These are phyloP conservation scores for Didymella pinodella DNA, from an alignment of 2,329 filamentous ascomycete species.

Conservation along the genomic window DNA sequence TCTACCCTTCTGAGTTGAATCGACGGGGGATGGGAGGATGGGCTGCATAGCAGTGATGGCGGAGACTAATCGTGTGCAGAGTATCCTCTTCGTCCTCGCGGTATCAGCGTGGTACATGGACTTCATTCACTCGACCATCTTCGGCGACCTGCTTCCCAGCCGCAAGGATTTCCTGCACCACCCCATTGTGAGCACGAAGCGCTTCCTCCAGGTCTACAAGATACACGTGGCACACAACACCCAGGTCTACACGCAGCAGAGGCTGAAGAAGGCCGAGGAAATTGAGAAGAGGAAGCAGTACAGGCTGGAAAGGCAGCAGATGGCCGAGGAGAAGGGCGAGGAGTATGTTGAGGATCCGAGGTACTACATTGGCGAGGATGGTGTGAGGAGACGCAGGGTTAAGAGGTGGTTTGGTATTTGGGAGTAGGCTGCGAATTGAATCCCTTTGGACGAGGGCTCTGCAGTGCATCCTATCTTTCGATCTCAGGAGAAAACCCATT, in stretches of 20 bases:
- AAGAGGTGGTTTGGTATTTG: constrained; percentile 91
- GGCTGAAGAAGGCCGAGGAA: constrained; percentile 80
- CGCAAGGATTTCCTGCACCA: constrained; percentile 72
- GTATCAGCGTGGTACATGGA: constrained; percentile 77
- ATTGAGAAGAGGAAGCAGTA: constrained; percentile 86
- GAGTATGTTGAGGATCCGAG: constrained; percentile 49
- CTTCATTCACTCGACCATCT: constrained; percentile 81
- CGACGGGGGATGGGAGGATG: neutral
- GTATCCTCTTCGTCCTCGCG: constrained; percentile 74
- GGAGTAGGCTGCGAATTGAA: constrained; percentile 42
- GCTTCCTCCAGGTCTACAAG: constrained; percentile 74
- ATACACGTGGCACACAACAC: constrained; percentile 79
- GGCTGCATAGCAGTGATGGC: neutral
- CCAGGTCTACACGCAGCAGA: constrained; percentile 72
- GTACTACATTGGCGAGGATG: constrained; percentile 50
- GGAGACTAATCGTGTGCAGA: constrained; percentile 50
- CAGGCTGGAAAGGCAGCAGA: constrained; percentile 64
- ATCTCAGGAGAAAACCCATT: neutral
- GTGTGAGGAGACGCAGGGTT: constrained; percentile 61
- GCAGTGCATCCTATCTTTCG: neutral
- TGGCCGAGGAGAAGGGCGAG: constrained; percentile 46
- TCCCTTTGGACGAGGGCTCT: neutral
- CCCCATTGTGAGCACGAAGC: constrained; percentile 71
- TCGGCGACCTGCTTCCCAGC: constrained; percentile 77
- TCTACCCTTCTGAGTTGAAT: neutral